Conservation (phyloP, 2,329 filamentous ascomycete species). For the Cladosporium oxysporum region DNA sequence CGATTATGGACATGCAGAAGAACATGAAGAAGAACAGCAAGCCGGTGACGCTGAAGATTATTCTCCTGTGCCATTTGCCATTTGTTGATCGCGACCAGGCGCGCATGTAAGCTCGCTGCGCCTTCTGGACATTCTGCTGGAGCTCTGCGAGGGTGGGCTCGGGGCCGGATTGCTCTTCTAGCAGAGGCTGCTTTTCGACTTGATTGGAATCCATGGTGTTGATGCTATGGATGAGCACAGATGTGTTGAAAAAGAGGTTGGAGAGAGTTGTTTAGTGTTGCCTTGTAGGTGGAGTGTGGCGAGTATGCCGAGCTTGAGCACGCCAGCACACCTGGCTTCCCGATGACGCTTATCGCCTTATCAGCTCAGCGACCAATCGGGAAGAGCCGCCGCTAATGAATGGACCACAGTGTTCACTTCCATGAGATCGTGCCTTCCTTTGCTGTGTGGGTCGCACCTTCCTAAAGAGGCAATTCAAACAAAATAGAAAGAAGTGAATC, state of each 20-base stretch:
- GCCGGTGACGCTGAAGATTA: slow-evolving; percentile 34
- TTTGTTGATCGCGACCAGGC: slow-evolving; percentile 36
- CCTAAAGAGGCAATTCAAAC: no score
- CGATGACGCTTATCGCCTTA: no score
- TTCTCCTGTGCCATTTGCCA: slow-evolving; percentile 35
- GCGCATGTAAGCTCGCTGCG: slow-evolving; percentile 37
- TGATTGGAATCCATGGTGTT: slow-evolving; percentile 8
- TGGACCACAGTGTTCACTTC: no score
- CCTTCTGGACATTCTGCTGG: slow-evolving; percentile 33
- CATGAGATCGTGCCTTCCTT: no score
- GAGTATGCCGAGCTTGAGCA: slow-evolving; percentile 1
- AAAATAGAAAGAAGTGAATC: no score
- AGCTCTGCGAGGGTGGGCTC: slow-evolving; percentile 34
- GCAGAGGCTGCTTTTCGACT: slow-evolving; percentile 19
- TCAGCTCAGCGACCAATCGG: no score
- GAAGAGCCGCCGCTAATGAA: no score
- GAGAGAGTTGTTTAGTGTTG: slow-evolving; percentile 1
- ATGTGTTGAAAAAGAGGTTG: neutral
- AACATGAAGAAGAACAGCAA: slow-evolving; percentile 32
- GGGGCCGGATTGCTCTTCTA: slow-evolving; percentile 5
- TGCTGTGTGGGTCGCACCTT: no score
- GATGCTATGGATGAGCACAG: neutral
- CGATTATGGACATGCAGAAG: slow-evolving; percentile 31
- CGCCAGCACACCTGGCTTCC: neutral
- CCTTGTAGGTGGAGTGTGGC: slow-evolving; percentile 13